Percentiles rank a stretch among this genome's conserved stretches.
These are phyloP conservation scores for Hygrophorus russula DNA, from an alignment of 768 basidiomycete species.

Conservation along the genomic window DNA sequence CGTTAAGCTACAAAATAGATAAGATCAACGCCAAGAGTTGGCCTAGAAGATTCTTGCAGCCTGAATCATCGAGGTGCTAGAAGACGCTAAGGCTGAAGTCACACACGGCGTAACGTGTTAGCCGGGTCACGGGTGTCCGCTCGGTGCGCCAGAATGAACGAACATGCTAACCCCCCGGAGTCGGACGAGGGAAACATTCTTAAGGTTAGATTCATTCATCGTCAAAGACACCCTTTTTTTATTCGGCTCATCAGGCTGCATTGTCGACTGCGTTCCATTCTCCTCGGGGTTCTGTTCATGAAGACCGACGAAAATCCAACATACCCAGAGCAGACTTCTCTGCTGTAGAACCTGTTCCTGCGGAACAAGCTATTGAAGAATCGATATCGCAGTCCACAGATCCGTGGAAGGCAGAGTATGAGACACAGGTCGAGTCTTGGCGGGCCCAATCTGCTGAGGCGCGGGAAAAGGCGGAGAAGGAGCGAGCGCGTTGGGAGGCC, in stretches of 20 bases:
- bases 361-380: not conserved
- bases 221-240: constrained; percentile 1
- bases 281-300: not conserved
- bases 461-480: constrained; percentile 64
- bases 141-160: not conserved
- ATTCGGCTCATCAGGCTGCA: constrained; percentile 16
- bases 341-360: not conserved
- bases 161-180: not conserved
- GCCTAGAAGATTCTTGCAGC: no score
- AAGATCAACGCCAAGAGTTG: no score
- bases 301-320: not conserved
- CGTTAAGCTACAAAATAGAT: no score
- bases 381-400: constrained; percentile 15
- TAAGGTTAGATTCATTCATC: constrained; percentile 14
- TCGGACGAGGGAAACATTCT: constrained; percentile 18
- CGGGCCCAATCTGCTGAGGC: constrained; percentile 60
- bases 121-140: no score
- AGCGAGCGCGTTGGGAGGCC: constrained; percentile 62
- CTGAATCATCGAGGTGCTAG: no score
- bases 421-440: constrained; percentile 60
- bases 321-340: not conserved
- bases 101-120: no score
- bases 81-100: no score
- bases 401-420: constrained; percentile 58
- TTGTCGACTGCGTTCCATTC: constrained; percentile 11